A percentile compares a stretch with the other conserved stretches of the same genome.
Evolutionary conservation across 768 basidiomycete species (phyloP).

Genomic region (Phanerodontia chrysosporium): DNA sequence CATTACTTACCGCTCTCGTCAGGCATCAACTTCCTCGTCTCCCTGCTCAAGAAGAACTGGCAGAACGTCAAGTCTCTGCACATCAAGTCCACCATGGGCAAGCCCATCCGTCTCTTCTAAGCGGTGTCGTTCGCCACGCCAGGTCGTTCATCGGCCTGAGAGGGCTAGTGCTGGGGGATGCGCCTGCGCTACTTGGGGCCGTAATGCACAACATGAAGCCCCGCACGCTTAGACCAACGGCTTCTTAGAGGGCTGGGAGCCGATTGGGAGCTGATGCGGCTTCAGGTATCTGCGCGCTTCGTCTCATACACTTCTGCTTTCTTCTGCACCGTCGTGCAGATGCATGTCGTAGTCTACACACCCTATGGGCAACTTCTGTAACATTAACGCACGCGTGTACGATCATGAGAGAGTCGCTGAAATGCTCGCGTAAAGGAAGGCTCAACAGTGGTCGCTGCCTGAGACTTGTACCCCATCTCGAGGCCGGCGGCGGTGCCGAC

Average conservation of each 20-base stretch:
- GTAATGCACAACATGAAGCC: constrained; percentile 92
- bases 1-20: constrained; percentile 5
- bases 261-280: constrained; percentile 88
- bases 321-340: background rate
- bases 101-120: constrained; percentile 92
- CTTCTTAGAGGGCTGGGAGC: constrained; percentile 52
- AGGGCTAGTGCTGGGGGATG: background rate
- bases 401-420: background rate
- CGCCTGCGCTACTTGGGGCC: constrained; percentile 21
- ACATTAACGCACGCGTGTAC: background rate
- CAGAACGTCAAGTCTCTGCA: constrained; percentile 99
- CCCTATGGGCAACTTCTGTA: background rate
- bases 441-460: background rate
- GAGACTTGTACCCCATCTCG: background rate
- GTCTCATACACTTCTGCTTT: constrained; percentile 1
- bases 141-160: background rate
- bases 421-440: background rate
- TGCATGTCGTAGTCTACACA: background rate
- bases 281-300: constrained; percentile 15
- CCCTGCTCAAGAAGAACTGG: constrained; percentile 99
- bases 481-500: background rate
- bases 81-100: constrained; percentile 99
- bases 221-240: constrained; percentile 99
- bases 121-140: background rate
- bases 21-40: constrained; percentile 99